These are phyloP conservation scores for Oryza coarctata DNA, from an alignment of 176 grass and related monocot species.

Conservation along the genomic window DNA sequence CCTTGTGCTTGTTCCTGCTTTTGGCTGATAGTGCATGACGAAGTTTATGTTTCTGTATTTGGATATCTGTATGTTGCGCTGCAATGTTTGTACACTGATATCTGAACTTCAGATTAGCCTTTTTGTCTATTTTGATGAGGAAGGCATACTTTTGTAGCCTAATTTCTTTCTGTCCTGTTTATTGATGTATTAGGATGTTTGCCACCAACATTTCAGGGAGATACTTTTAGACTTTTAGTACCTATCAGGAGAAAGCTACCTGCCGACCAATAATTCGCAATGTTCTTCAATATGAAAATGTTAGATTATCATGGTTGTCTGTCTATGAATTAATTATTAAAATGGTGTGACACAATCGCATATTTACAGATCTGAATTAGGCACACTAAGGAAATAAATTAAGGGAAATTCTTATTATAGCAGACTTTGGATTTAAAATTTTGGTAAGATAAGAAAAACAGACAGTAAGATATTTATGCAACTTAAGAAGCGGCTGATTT, in stretches of 20 bases:
- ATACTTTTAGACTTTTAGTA: background rate
- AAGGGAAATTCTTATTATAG: background rate
- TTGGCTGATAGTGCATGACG: constrained; percentile 15
- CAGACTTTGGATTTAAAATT: background rate
- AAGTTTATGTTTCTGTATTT: background rate
- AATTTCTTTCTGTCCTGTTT: background rate
- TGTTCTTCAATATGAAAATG: background rate
- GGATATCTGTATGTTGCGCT: background rate
- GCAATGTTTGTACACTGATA: constrained; percentile 1
- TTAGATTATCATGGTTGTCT: background rate
- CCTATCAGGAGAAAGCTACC: background rate
- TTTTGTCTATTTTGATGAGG: constrained; percentile 5
- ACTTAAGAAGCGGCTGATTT: background rate
- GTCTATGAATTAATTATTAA: background rate
- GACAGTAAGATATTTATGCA: background rate
- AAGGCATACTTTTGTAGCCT: background rate
- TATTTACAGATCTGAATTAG: background rate
- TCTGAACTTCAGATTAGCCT: background rate
- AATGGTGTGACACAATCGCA: background rate
- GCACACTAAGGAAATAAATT: background rate
- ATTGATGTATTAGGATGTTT: constrained; percentile 2
- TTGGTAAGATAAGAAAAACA: background rate
- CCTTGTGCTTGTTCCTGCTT: background rate
- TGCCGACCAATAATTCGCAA: background rate
- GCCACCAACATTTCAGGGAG: background rate